Base-by-base conservation (phyloP, 192 early-diverging fungal genomes). In the Rhizoclosmatium globosum region DNA sequence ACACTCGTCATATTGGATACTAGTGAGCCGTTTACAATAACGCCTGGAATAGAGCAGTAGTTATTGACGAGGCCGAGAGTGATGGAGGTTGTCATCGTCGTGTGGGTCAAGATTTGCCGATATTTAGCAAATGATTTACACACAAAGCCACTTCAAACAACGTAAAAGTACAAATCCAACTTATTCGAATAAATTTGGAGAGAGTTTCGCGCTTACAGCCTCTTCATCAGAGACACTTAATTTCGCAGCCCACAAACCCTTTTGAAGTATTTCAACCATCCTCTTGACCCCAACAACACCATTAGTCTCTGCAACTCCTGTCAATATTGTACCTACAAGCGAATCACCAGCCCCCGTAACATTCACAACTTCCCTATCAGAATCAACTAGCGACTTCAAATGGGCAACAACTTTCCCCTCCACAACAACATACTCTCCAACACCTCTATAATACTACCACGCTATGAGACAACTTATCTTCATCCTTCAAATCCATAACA, bases 301-400 rank as follows among this genome's bases (percentile, higher is more conserved):
- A 39, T 31, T 42, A 75, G 76, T 4, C 1, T 31, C 45, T 19
- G 59, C 42, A 4, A 84, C 48, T 0, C 57, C 64, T 9, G 80
- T 79, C n/a, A 84, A 31, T 2, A 86, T 44, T 1, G 80, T 61
- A 17, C 85, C 85, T 4, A 84, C 85, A 45, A 86, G 88, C 89
- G 90, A 92, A 75, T 94, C 94, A 4, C 94, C 94, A 2, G 94
- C 93, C 6, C 94, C 94, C n/a, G 91, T 93, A 1, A 94, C 93
- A 79, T 88, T 92, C 48, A 87, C 82, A 59, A 89, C 79, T 11
- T 84, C 67, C 3, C 45, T 61, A 13, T 31, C 68, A 53, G 4
- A 69, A 23, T 4, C 64, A 62, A 23, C 60, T 21, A 31, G 21
- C 7, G 60, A 62, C 19, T 7, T 7, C 21, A 62, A 31, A 39